Base-by-base conservation (phyloP, 805 yeast species). In the Candida morakotiae region DNA sequence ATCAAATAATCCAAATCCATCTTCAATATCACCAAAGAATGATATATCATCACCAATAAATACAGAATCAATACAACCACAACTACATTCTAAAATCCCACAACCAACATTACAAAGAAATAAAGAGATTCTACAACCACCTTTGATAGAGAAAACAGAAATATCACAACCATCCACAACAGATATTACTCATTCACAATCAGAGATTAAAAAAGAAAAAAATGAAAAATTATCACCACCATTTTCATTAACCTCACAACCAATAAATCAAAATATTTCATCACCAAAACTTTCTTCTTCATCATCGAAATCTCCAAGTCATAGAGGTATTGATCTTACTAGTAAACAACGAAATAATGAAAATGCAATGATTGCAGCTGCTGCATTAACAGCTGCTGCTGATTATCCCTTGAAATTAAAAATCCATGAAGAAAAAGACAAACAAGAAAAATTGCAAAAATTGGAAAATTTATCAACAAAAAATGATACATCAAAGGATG, bases 321-420 rank as follows among this genome's bases (percentile, higher is more conserved):
- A 28, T 14, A 50, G 70, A 21, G 72, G 71, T 1, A 62, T 60
- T 32, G 60, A 59, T 41, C 49, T 55, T 20, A 56, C 54, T 41
- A 56, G 60, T 11, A 64, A 66, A 1, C 55, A 56, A 39, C 39
- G 68, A 31, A 62, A 56, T 35, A 57, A 49, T 22, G 61, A 60
- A 34, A 74, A 79, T 48, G 87, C 85, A 0, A 69, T 73, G 48
- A 82, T 83, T 7, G 93, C 91, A 0, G 93, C 93, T 1, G 91
- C 89, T 7, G 91, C 91, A 0, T 63, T 84, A 35, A 87, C 88
- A 3, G 87, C 85, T 0, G 93, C 91, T 0, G 89, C 89, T 2
- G 85, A 80, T 10, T 72, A 78, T 10, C 93, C 93, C 1, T 53
- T 84, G 24, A 20, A 19, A 15, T 16, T 20, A 13, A 14, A 28